These are phyloP conservation scores for Puccinellia tenuiflora DNA, from an alignment of 176 grass and related monocot genomes.

Conservation along the genomic window DNA sequence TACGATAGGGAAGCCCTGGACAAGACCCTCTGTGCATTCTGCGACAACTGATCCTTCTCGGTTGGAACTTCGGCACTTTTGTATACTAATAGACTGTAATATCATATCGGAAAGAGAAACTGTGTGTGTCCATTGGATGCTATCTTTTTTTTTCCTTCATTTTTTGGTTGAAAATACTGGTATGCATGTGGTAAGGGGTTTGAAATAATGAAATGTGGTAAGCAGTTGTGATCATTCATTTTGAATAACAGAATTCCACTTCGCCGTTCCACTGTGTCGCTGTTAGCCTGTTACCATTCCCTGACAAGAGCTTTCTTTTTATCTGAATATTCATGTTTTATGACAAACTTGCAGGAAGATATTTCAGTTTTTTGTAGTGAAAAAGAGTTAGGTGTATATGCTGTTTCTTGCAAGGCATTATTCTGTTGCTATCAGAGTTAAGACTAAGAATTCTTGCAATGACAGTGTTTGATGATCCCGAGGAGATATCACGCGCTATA, in stretches of 20 bases:
- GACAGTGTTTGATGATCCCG: not conserved
- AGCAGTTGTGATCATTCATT: not conserved
- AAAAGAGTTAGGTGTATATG: no score
- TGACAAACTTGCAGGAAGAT: no score
- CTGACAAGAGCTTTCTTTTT: not conserved
- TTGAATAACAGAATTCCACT: not conserved
- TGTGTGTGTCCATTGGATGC: not conserved
- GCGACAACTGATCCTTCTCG: constrained; percentile 42
- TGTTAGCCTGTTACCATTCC: not conserved
- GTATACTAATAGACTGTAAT: constrained; percentile 35
- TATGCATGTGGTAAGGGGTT: no score
- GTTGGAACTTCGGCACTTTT: not conserved
- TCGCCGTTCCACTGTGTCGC: not conserved
- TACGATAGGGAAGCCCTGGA: constrained; percentile 78
- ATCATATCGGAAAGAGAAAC: not conserved
- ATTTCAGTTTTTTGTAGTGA: no score
- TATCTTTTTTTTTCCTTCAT: not conserved
- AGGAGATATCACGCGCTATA: no score
- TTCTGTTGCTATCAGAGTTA: not conserved
- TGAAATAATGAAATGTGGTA: constrained; percentile 19
- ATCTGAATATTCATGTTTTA: no score
- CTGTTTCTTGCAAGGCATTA: not conserved
- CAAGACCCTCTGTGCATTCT: constrained; percentile 80
- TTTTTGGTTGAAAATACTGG: constrained; percentile 15
- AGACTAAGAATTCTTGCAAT: not conserved